Evolutionary conservation across 1,284 basidiomycete species (phyloP).

Genomic region (Melampsora larici-populina): DNA sequence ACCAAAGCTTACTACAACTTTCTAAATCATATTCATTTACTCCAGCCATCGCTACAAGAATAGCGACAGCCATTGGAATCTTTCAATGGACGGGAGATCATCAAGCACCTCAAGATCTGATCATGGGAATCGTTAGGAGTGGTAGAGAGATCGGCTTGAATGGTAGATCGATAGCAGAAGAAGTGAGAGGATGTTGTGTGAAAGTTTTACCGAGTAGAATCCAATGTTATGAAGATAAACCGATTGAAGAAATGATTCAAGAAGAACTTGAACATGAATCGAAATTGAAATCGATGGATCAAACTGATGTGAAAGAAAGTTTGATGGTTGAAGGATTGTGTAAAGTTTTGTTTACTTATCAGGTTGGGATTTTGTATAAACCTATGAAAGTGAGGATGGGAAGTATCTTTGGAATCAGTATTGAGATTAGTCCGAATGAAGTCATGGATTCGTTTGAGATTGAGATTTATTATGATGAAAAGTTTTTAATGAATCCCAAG

Average conservation of each 20-base stretch:
- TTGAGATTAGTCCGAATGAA: constrained; percentile 7
- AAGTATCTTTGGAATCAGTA: neutral
- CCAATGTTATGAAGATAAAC: neutral
- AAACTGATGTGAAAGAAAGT: constrained; percentile 8
- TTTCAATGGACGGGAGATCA: constrained; percentile 23
- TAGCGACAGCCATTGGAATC: constrained; percentile 46
- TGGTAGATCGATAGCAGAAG: constrained; percentile 44
- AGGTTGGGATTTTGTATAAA: constrained; percentile 42
- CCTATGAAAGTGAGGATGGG: constrained; percentile 39
- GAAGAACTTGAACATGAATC: constrained; percentile 43
- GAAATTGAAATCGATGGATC: constrained; percentile 43
- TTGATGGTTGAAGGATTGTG: constrained; percentile 40
- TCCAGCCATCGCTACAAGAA: constrained; percentile 47
- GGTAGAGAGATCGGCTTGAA: constrained; percentile 48
- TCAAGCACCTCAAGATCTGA: constrained; percentile 42
- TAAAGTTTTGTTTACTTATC: constrained; percentile 47
- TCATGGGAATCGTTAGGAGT: constrained; percentile 48
- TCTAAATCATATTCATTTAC: constrained; percentile 45
- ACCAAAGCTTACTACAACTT: constrained; percentile 33
- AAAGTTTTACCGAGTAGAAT: constrained; percentile 47
- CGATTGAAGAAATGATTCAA: constrained; percentile 18
- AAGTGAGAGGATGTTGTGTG: constrained; percentile 48
- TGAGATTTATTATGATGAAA: constrained; percentile 25
- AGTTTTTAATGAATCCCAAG: neutral
- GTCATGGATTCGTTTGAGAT: neutral